Conservation (phyloP, 768 basidiomycete genomes). For the Austroboletus eburneus region DNA sequence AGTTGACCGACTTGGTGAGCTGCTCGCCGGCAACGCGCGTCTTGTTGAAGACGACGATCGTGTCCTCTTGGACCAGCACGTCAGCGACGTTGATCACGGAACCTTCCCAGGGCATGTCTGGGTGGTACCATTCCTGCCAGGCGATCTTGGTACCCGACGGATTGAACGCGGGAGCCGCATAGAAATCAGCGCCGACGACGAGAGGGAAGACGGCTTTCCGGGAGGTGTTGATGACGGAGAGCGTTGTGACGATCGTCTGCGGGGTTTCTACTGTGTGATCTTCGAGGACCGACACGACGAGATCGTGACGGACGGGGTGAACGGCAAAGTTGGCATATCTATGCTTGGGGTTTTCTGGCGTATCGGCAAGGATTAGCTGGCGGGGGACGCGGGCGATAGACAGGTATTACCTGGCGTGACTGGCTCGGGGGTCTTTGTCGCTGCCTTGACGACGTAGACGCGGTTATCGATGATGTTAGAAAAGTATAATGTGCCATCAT, state of each 20-base stretch:
- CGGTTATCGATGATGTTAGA: conserved; percentile 51
- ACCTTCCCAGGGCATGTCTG: conserved; percentile 73
- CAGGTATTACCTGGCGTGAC: conserved; percentile 56
- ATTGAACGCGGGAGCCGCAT: conserved; percentile 55
- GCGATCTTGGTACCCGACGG: conserved; percentile 53
- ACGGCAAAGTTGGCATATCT: conserved; percentile 64
- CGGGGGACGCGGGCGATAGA: background rate
- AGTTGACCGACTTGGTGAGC: conserved; percentile 48
- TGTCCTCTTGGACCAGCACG: conserved; percentile 30
- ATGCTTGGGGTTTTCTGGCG: conserved; percentile 27
- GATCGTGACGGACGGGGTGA: conserved; percentile 48
- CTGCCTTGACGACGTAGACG: conserved; percentile 40
- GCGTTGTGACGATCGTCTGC: conserved; percentile 42
- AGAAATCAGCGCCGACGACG: conserved; percentile 66
- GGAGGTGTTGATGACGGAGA: conserved; percentile 51
- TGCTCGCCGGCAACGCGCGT: conserved; percentile 49
- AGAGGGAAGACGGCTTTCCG: conserved; percentile 44
- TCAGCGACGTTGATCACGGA: conserved; percentile 51
- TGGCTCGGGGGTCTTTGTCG: conserved; percentile 34
- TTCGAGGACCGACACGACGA: conserved; percentile 63
- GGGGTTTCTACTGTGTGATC: conserved; percentile 54
- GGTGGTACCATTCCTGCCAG: conserved; percentile 68
- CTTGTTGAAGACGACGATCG: conserved; percentile 34
- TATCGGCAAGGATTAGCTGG: conserved; percentile 1
- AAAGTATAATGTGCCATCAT: conserved; percentile 52